Conservation (phyloP, 352 stramenopile genomes). For the Pythium pyrilobum region DNA sequence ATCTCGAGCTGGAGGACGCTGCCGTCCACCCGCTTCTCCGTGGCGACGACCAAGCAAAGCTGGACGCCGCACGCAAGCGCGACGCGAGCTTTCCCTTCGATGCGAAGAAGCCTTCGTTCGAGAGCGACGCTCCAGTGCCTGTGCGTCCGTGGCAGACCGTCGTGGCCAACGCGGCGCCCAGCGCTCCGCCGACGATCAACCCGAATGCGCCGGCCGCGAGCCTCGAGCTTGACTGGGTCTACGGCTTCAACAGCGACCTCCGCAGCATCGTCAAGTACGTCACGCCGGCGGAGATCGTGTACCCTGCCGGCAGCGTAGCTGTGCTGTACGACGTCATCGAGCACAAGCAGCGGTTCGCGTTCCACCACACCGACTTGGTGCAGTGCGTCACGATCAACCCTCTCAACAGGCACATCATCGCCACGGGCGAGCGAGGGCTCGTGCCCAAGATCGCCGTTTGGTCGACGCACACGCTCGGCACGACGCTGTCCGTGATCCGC, state of each 20-base stretch:
- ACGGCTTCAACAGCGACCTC: slow-evolving; percentile 73
- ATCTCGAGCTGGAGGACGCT: slow-evolving; percentile 35
- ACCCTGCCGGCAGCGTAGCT: slow-evolving; percentile 50
- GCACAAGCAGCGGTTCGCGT: slow-evolving; percentile 63
- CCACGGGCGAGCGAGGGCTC: slow-evolving; percentile 51
- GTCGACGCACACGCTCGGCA: slow-evolving; percentile 33
- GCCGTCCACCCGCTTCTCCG: not conserved
- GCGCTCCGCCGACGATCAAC: slow-evolving; percentile 46
- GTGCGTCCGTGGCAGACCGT: slow-evolving; percentile 55
- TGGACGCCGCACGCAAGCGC: slow-evolving; percentile 23
- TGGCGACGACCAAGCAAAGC: not conserved
- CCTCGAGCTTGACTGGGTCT: slow-evolving; percentile 74
- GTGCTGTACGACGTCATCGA: slow-evolving; percentile 68
- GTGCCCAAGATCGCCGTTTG: slow-evolving; percentile 67
- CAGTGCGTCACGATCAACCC: slow-evolving; percentile 58
- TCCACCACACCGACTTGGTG: slow-evolving; percentile 59
- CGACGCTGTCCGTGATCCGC: slow-evolving; percentile 51
- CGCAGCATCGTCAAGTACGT: slow-evolving; percentile 56
- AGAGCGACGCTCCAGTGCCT: slow-evolving; percentile 17
- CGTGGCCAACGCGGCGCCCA: slow-evolving; percentile 53
- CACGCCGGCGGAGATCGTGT: slow-evolving; percentile 54
- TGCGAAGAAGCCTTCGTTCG: slow-evolving; percentile 35
- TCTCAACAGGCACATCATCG: slow-evolving; percentile 37
- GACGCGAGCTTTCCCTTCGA: slow-evolving; percentile 48
- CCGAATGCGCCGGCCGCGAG: slow-evolving; percentile 44